phyloP scores from a whole-genome alignment of 495 filamentous ascomycete genomes.

The Trichoderma erinaceum region DNA sequence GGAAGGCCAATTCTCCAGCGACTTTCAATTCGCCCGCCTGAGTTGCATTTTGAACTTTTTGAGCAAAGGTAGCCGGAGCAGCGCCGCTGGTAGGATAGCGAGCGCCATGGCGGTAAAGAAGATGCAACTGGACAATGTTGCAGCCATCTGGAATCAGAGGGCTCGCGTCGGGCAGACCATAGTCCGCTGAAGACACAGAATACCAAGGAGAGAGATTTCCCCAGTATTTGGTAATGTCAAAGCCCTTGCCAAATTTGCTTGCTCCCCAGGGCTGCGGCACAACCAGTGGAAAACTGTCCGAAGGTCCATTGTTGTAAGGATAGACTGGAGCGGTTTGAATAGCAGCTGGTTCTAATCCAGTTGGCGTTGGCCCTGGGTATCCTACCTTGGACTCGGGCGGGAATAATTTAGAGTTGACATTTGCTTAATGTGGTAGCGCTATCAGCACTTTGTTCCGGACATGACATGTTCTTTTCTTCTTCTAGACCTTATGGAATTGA shows the following conservation, averaged over 20 bases:
- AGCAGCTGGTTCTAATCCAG: background rate
- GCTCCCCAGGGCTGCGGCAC: constrained; percentile 23
- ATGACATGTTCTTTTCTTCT: too few relatives aligned
- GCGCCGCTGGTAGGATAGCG: constrained; percentile 27
- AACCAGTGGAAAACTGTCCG: constrained; percentile 26
- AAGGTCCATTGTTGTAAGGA: constrained; percentile 25
- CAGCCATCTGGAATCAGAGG: constrained; percentile 34
- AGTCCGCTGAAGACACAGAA: constrained; percentile 27
- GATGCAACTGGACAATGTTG: constrained; percentile 48
- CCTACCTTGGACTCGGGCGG: constrained; percentile 7
- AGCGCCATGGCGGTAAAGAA: constrained; percentile 29
- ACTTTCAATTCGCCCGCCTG: constrained; percentile 29
- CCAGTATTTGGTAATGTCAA: constrained; percentile 29
- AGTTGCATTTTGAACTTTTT: constrained; percentile 26
- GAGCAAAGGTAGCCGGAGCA: constrained; percentile 24
- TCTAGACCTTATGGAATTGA: too few relatives aligned
- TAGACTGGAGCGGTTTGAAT: constrained; percentile 20
- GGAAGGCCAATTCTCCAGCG: constrained; percentile 42
- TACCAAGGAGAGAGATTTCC: constrained; percentile 30
- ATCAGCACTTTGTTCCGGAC: background rate
- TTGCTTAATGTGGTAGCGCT: background rate
- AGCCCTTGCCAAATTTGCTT: constrained; percentile 17
- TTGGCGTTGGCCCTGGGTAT: background rate
- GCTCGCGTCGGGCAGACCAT: constrained; percentile 26
- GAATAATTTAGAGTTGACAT: background rate